These are phyloP conservation scores for Trichoderma erinaceum DNA, from an alignment of 495 filamentous ascomycete genomes.

Conservation along the genomic window DNA sequence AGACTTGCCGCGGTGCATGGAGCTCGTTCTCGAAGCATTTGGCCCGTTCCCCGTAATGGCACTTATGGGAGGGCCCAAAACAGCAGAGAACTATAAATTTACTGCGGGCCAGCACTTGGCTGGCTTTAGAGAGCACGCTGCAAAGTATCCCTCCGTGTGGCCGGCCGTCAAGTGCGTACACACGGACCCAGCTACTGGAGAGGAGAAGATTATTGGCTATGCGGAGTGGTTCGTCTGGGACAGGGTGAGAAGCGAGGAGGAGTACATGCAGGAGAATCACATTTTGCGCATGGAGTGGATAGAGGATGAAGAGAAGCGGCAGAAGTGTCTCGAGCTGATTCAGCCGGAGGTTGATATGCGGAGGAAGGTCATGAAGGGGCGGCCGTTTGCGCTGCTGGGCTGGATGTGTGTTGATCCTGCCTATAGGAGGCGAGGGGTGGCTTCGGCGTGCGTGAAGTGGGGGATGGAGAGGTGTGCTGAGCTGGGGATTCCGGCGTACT, in stretches of 20 bases:
- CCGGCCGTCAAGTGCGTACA: background rate
- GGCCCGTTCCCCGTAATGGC: background rate
- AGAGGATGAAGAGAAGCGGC: background rate
- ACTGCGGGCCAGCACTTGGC: background rate
- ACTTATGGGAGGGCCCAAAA: background rate
- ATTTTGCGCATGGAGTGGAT: background rate
- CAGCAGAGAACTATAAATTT: background rate
- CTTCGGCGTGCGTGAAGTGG: background rate
- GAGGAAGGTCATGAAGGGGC: background rate
- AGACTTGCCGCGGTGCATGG: constrained; percentile 8
- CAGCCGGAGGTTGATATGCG: background rate
- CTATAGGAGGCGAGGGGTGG: background rate
- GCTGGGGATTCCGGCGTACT: background rate
- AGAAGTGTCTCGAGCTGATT: background rate
- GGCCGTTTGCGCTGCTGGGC: background rate
- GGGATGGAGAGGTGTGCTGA: constrained; percentile 4
- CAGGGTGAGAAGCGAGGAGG: background rate
- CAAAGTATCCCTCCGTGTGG: background rate
- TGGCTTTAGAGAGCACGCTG: background rate
- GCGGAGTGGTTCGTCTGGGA: constrained; percentile 10
- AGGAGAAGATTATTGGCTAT: background rate
- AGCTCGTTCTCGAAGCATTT: background rate
- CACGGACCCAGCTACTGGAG: background rate
- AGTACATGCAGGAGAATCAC: background rate
- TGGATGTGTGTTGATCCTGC: background rate